Conservation (phyloP, 306 rosid genomes). For the Casuarina glauca region DNA sequence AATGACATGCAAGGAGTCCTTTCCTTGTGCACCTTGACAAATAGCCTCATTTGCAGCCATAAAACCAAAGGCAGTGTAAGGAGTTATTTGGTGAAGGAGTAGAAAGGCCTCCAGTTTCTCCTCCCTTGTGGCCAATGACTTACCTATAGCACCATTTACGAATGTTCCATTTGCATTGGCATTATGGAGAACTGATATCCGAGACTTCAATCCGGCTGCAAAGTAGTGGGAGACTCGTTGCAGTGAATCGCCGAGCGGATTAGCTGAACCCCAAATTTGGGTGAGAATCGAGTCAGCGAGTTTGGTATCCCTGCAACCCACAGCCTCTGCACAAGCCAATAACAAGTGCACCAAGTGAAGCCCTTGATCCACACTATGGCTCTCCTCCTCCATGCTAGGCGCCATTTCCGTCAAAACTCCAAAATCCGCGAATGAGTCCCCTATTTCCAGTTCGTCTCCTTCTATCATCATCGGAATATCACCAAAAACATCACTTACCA, state of each 20-base stretch:
- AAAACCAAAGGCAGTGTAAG: constrained; percentile 67
- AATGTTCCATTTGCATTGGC: constrained; percentile 39
- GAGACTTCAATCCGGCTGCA: constrained; percentile 58
- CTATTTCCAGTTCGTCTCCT: constrained; percentile 40
- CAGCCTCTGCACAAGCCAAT: constrained; percentile 81
- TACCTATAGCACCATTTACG: constrained; percentile 30
- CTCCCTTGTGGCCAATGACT: constrained; percentile 45
- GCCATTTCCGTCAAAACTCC: constrained; percentile 24
- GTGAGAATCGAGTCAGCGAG: constrained; percentile 54
- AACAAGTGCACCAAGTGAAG: constrained; percentile 72
- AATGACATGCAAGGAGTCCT: constrained; percentile 57
- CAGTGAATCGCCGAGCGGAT: constrained; percentile 65
- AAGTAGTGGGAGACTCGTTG: constrained; percentile 68
- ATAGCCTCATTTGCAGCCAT: constrained; percentile 86
- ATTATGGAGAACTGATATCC: constrained; percentile 60
- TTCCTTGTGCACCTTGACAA: constrained; percentile 57
- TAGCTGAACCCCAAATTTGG: constrained; percentile 53
- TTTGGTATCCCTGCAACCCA: constrained; percentile 63
- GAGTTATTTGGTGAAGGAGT: constrained; percentile 75
- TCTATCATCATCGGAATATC: constrained; percentile 32
- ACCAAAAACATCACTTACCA: constrained; percentile 36
- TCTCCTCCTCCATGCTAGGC: constrained; percentile 38
- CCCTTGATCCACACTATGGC: constrained; percentile 58
- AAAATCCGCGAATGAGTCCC: constrained; percentile 21
- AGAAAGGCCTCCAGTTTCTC: constrained; percentile 66